Conservation (phyloP, 2,329 filamentous ascomycete species). For the Mariannaea sp. region DNA sequence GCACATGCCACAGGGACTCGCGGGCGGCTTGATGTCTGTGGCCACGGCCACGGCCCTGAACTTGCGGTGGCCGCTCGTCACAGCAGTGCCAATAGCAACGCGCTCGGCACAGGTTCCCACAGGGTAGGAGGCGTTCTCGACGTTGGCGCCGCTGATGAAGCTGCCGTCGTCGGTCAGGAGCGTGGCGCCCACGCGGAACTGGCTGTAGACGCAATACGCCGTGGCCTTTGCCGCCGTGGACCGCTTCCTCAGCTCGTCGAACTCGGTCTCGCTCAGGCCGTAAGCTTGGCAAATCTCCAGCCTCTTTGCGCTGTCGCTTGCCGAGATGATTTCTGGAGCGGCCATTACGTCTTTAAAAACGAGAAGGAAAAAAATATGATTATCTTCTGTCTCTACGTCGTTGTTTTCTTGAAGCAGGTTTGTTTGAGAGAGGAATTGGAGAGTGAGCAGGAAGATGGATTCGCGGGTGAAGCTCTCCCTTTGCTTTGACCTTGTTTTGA, state of each 20-base stretch:
- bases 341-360: constrained; percentile 22
- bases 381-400: too few species aligned
- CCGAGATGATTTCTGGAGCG: constrained; percentile 33
- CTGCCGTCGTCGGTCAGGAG: constrained; percentile 62
- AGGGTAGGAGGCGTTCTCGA: constrained; percentile 92
- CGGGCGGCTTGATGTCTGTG: constrained; percentile 73
- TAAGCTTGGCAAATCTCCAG: constrained; percentile 39
- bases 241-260: constrained; percentile 64
- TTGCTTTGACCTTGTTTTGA: neutral
- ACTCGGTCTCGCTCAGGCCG: constrained; percentile 64
- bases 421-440: too few species aligned
- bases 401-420: too few species aligned
- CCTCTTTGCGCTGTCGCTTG: constrained; percentile 37
- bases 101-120: constrained; percentile 96
- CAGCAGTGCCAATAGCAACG: constrained; percentile 82
- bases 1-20: constrained; percentile 93
- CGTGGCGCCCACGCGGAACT: constrained; percentile 87
- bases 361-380: neutral
- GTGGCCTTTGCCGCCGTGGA: constrained; percentile 73
- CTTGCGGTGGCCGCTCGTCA: constrained; percentile 60
- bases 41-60: constrained; percentile 85
- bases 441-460: too few species aligned
- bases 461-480: too few species aligned
- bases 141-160: constrained; percentile 70
- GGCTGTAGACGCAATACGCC: constrained; percentile 92